These are phyloP conservation scores for Aspergillus glaucus DNA, from an alignment of 2,329 filamentous ascomycete species.

Conservation along the genomic window DNA sequence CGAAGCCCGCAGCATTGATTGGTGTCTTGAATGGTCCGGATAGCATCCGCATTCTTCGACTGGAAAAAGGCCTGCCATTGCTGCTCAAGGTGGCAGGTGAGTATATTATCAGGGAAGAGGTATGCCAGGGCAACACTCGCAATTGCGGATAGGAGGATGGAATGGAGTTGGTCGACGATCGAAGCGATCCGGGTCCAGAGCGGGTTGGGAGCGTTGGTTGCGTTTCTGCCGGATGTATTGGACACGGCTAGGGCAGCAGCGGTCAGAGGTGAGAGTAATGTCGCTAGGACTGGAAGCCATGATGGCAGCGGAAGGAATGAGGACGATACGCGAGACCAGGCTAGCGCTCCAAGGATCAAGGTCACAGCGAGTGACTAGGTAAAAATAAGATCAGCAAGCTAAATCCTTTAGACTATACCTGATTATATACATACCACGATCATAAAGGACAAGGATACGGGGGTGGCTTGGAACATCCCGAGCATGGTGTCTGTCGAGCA, in stretches of 20 bases:
- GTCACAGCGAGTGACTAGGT: background rate
- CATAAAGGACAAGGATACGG: background rate
- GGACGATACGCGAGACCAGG: conserved; percentile 20
- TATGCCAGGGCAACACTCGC: conserved; percentile 25
- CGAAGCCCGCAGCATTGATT: conserved; percentile 31
- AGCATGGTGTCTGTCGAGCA: background rate
- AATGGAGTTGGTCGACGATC: conserved; percentile 14
- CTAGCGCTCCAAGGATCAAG: conserved; percentile 17
- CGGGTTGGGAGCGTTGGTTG: background rate
- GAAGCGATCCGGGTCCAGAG: conserved; percentile 2
- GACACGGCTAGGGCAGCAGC: conserved; percentile 6
- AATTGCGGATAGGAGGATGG: conserved; percentile 21
- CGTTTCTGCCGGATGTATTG: background rate
- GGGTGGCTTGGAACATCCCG: background rate
- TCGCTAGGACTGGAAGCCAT: conserved; percentile 17
- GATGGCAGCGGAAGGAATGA: conserved; percentile 19
- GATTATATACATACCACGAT: background rate
- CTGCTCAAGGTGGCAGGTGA: conserved; percentile 23
- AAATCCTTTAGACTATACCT: background rate
- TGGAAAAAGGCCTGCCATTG: conserved; percentile 28
- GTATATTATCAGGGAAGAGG: conserved; percentile 18
- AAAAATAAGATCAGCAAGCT: background rate
- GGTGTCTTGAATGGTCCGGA: conserved; percentile 28
- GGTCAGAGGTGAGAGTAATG: conserved; percentile 13
- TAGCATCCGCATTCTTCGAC: conserved; percentile 22